Percentiles rank a stretch among this genome's conserved stretches.
These are phyloP conservation scores for Pleurostoma richardsiae DNA, from an alignment of 2,329 filamentous ascomycete genomes.

Conservation along the genomic window DNA sequence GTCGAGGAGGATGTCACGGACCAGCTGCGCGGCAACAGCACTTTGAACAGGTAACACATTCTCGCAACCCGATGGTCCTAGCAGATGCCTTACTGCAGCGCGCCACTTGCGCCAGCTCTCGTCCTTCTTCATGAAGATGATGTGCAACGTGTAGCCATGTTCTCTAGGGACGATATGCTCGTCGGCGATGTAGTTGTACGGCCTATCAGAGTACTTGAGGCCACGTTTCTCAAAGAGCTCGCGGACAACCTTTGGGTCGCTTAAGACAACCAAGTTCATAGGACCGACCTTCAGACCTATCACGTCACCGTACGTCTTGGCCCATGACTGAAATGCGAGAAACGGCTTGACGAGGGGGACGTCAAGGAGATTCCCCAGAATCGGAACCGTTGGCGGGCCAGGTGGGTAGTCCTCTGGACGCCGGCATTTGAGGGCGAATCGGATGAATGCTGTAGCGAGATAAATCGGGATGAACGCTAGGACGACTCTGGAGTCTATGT, in stretches of 20 bases:
- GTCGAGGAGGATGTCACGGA: not conserved
- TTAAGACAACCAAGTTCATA: slow-evolving; percentile 25
- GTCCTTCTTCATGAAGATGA: slow-evolving; percentile 1
- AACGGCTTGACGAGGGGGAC: slow-evolving; percentile 17
- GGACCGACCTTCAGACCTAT: slow-evolving; percentile 22
- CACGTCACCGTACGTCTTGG: slow-evolving; percentile 25
- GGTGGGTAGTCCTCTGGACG: slow-evolving; percentile 13
- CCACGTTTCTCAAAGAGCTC: slow-evolving; percentile 31
- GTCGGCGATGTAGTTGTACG: slow-evolving; percentile 18
- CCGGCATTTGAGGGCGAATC: too few species aligned
- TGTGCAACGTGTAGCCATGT: not conserved
- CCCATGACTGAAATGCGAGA: slow-evolving; percentile 24
- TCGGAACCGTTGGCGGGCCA: slow-evolving; percentile 12
- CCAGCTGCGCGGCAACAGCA: not conserved
- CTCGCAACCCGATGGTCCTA: slow-evolving; percentile 1
- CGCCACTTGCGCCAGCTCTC: slow-evolving; percentile 1
- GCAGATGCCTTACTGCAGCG: not conserved
- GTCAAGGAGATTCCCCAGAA: slow-evolving; percentile 19
- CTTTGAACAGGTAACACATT: slow-evolving; percentile 1
- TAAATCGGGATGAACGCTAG: too few species aligned
- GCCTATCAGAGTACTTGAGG: slow-evolving; percentile 29
- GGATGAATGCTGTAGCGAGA: too few species aligned
- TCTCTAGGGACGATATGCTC: not conserved
- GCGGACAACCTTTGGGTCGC: slow-evolving; percentile 21
- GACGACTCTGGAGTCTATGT: too few species aligned